These are phyloP conservation scores for Uronychia binucleata DNA, from an alignment of 73 alveolate genomes.

Conservation along the genomic window DNA sequence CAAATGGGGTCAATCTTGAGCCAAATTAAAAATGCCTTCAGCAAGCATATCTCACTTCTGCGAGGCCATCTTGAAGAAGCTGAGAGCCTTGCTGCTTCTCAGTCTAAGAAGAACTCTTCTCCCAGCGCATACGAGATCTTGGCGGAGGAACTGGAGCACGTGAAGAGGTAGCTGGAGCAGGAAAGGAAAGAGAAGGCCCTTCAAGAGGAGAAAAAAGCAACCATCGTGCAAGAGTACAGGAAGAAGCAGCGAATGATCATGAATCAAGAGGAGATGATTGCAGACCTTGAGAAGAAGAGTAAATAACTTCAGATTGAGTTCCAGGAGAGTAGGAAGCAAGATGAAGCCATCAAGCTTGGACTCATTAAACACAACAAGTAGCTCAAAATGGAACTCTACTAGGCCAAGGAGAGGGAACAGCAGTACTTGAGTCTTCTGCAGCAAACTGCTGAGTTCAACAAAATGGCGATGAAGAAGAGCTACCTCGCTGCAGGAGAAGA, in stretches of 20 bases:
- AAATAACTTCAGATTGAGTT: neutral
- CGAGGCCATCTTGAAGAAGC: neutral
- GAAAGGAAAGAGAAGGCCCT: neutral
- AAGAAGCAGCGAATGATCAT: neutral
- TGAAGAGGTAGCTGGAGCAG: neutral
- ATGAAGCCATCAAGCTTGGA: neutral
- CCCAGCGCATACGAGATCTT: neutral
- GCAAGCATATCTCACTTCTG: neutral
- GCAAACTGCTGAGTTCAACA: neutral
- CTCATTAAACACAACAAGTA: neutral
- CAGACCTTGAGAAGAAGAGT: neutral
- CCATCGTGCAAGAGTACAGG: neutral
- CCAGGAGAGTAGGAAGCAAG: neutral
- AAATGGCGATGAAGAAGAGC: neutral
- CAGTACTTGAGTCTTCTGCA: neutral
- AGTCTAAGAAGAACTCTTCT: neutral
- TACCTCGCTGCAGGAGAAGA: neutral
- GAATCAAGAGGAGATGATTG: neutral
- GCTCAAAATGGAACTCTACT: neutral
- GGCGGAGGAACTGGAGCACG: neutral
- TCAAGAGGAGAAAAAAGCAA: neutral
- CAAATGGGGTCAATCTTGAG: neutral
- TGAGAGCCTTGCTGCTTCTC: neutral
- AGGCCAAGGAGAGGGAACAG: neutral
- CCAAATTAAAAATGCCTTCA: neutral